Conservation (phyloP, 345 rosid genomes). For the Melastoma malabathricum region DNA sequence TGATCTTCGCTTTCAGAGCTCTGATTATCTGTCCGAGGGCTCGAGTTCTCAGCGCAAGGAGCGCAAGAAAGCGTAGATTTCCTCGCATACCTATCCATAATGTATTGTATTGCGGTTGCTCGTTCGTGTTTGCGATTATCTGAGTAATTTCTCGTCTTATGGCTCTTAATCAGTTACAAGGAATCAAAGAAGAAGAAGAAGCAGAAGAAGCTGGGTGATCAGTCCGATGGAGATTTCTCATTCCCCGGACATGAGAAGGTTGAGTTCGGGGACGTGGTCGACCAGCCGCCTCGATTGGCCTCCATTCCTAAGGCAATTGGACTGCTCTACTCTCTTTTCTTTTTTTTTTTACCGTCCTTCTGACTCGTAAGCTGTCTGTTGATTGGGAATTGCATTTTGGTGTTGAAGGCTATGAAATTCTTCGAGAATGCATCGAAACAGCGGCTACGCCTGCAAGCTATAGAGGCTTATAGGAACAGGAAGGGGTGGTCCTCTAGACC, state of each 20-base stretch:
- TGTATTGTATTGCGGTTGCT: background rate
- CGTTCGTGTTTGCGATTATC: background rate
- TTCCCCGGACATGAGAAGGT: constrained; percentile 62
- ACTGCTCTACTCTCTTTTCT: too few relatives aligned
- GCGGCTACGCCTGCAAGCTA: constrained; percentile 60
- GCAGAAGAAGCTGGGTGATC: constrained; percentile 27
- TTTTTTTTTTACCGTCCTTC: too few relatives aligned
- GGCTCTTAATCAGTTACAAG: constrained; percentile 29
- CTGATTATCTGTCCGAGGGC: constrained; percentile 15
- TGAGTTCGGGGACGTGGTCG: constrained; percentile 73
- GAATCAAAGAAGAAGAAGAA: constrained; percentile 71
- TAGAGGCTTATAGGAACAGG: constrained; percentile 62
- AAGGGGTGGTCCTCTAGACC: constrained; percentile 69
- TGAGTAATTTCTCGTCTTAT: background rate
- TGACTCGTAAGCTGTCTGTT: too few relatives aligned
- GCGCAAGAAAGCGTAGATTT: constrained; percentile 11
- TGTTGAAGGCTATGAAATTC: constrained; percentile 33
- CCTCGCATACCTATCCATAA: too few relatives aligned
- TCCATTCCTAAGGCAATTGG: constrained; percentile 45
- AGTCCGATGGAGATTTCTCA: constrained; percentile 45
- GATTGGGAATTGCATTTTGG: constrained; percentile 7
- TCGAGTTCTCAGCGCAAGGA: constrained; percentile 38
- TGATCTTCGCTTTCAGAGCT: constrained; percentile 54
- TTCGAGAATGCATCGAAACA: constrained; percentile 44
- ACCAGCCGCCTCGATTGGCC: constrained; percentile 70